phyloP scores from a whole-genome alignment of 495 filamentous ascomycete species.

The Daldinia decipiens region DNA sequence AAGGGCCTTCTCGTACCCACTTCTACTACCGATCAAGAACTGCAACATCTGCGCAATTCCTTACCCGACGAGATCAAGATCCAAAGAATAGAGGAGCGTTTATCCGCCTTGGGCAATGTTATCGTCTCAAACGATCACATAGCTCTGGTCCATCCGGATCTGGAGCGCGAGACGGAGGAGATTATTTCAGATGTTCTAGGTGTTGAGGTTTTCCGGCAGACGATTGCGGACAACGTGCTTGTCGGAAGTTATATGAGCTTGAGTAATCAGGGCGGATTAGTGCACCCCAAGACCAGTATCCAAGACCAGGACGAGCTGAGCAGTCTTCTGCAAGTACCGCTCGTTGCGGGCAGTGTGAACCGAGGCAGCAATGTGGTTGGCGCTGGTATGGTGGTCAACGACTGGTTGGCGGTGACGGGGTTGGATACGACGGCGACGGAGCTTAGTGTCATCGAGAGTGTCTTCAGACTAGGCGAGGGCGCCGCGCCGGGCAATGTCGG shows the following conservation, averaged over 20 bases:
- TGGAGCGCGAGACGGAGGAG: conserved; percentile 95
- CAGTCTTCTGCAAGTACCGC: conserved; percentile 90
- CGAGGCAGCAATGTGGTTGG: conserved; percentile 93
- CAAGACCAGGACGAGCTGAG: conserved; percentile 98
- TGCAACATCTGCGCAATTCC: conserved; percentile 94
- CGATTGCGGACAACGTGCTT: conserved; percentile 94
- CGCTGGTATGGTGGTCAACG: conserved; percentile 98
- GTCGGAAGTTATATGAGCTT: conserved; percentile 96
- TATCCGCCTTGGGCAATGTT: conserved; percentile 96
- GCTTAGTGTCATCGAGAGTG: conserved; percentile 92
- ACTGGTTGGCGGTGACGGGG: conserved; percentile 98
- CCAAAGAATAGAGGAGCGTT: conserved; percentile 92
- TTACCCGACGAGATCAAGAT: conserved; percentile 92
- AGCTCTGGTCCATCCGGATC: conserved; percentile 93
- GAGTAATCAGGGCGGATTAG: conserved; percentile 95
- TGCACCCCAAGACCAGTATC: conserved; percentile 95
- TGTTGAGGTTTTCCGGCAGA: conserved; percentile 98
- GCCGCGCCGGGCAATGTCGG: conserved; percentile 77
- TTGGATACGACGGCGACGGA: conserved; percentile 97
- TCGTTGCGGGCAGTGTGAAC: conserved; percentile 94
- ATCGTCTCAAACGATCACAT: conserved; percentile 97
- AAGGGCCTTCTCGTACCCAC: conserved; percentile 97
- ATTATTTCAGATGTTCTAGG: conserved; percentile 96
- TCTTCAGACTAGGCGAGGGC: conserved; percentile 93
- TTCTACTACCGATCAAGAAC: conserved; percentile 95